Evolutionary conservation across 805 yeast species (phyloP).

Genomic region (Millerozyma acaciae): DNA sequence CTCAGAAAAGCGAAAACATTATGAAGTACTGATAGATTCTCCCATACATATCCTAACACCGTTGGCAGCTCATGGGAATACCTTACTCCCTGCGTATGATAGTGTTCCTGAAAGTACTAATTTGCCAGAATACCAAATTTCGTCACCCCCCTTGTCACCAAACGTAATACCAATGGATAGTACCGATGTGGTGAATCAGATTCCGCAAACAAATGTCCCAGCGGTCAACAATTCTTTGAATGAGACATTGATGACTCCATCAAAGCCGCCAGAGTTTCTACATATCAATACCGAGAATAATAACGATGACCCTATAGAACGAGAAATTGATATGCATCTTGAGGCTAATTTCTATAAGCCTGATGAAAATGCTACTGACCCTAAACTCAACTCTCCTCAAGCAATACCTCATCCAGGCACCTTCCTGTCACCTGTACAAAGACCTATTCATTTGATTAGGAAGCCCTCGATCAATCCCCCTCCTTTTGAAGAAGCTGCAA

Average conservation of each 20-base stretch:
- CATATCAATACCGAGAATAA: constrained; percentile 22
- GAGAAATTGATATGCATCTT: constrained; percentile 38
- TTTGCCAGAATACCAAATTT: constrained; percentile 22
- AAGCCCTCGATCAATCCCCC: constrained; percentile 62
- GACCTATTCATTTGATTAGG: constrained; percentile 54
- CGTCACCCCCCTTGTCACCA: constrained; percentile 53
- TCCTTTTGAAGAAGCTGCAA: constrained; percentile 42
- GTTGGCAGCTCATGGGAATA: constrained; percentile 75
- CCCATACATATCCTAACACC: constrained; percentile 83
- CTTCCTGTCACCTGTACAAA: constrained; percentile 36
- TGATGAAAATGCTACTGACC: constrained; percentile 28
- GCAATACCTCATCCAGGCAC: constrained; percentile 50
- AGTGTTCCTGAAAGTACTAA: constrained; percentile 6
- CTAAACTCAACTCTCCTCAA: constrained; percentile 56
- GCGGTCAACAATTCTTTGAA: constrained; percentile 6
- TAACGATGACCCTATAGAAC: constrained; percentile 31
- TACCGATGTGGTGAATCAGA: neutral
- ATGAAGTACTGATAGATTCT: constrained; percentile 91
- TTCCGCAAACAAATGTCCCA: neutral
- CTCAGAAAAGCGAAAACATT: constrained; percentile 72
- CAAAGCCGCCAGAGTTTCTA: constrained; percentile 16
- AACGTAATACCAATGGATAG: constrained; percentile 46
- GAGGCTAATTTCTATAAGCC: constrained; percentile 55
- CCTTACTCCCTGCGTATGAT: constrained; percentile 71
- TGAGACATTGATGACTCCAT: constrained; percentile 13